A percentile compares a stretch with the other conserved stretches of the same genome.
These are phyloP conservation scores for Fusarium tanahbumbuense DNA, from an alignment of 2,329 filamentous ascomycete species.

Conservation along the genomic window DNA sequence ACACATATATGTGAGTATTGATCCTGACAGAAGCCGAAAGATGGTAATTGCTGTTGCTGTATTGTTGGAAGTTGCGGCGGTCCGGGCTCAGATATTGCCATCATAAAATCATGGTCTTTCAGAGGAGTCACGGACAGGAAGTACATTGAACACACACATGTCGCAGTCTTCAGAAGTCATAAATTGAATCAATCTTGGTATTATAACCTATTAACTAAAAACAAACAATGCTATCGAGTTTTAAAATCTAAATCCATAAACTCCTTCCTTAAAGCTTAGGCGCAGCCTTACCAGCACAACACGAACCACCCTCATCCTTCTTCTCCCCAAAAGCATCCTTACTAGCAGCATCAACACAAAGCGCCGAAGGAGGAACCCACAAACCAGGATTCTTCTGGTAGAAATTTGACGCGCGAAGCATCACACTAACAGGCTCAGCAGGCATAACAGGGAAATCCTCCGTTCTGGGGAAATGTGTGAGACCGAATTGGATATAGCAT, in stretches of 20 bases:
- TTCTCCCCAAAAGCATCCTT: constrained; percentile 39
- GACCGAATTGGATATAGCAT: constrained; percentile 92
- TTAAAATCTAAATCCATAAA: background rate
- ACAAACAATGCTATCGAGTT: background rate
- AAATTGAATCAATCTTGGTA: background rate
- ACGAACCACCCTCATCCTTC: constrained; percentile 36
- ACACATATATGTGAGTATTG: no score
- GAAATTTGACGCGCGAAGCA: constrained; percentile 84
- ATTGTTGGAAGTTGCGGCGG: no score
- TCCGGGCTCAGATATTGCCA: no score
- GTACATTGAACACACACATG: no score
- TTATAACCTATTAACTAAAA: background rate
- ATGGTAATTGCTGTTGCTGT: no score
- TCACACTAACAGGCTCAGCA: constrained; percentile 83
- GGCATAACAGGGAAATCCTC: constrained; percentile 97
- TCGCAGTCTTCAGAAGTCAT: no score
- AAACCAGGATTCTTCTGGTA: constrained; percentile 83
- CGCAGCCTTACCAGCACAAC: constrained; percentile 35
- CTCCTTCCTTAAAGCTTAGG: constrained; percentile 18
- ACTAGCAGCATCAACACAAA: constrained; percentile 40
- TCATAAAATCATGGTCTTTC: no score
- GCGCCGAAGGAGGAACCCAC: constrained; percentile 74
- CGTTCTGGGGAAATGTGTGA: constrained; percentile 88
- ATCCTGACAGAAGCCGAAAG: no score
- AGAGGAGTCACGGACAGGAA: no score